Evolutionary conservation across 2,329 filamentous ascomycete genomes (phyloP).

Genomic region (Phyllosticta citrichinensis): DNA sequence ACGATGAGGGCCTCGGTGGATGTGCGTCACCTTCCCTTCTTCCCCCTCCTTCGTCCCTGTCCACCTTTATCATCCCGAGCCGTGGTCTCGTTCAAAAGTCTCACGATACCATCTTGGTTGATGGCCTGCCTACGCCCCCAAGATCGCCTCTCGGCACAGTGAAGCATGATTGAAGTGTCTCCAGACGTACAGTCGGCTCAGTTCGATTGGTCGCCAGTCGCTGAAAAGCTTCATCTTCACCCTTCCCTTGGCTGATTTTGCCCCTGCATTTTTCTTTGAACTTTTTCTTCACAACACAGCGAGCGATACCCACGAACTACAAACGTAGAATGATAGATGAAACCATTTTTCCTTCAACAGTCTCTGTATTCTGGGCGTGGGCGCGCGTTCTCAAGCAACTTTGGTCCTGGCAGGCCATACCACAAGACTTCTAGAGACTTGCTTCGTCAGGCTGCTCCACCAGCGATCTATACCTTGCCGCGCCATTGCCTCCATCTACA

Average conservation of each 20-base stretch:
- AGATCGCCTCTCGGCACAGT: constrained; percentile 5
- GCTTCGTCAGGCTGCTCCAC: neutral
- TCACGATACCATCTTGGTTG: neutral
- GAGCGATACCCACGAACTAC: neutral
- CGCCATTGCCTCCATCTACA: neutral
- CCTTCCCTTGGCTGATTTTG: neutral
- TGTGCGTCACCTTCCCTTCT: constrained; percentile 47
- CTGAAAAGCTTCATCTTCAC: neutral
- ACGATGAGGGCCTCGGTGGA: constrained; percentile 83
- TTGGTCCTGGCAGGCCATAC: neutral
- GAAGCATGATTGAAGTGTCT: constrained; percentile 2
- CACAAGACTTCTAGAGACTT: neutral
- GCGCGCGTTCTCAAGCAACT: neutral
- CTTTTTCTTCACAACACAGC: neutral
- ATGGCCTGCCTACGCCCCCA: constrained; percentile 9
- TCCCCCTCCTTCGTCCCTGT: neutral
- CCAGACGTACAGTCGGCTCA: neutral
- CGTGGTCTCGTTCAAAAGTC: neutral
- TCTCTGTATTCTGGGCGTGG: neutral
- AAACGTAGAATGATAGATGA: constrained; percentile 1
- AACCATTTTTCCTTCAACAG: neutral
- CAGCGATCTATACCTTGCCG: neutral
- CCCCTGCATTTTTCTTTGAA: neutral
- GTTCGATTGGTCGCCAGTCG: neutral
- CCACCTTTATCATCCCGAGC: neutral